Evolutionary conservation across 2,329 filamentous ascomycete species (phyloP), one percentile per base, ranked within the genome.

Genomic region (Aureobasidium sp.): DNA sequence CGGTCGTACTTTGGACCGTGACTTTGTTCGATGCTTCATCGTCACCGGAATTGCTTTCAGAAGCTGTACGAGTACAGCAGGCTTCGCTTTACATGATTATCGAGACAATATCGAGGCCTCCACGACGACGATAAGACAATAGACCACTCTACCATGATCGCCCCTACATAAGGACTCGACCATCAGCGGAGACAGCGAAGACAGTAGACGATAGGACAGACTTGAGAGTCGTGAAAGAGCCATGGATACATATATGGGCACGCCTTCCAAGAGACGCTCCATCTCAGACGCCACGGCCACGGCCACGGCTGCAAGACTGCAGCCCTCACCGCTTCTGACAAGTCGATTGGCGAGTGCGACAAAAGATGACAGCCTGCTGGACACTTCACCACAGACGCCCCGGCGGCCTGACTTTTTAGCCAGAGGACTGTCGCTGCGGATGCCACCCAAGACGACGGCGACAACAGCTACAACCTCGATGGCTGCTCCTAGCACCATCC

Each of bases 351-450:
- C 70, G 31, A 62, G 48, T 49, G 68, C 69, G 39, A 72, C 75
- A 29, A 78, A 78, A 67, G 77, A 79, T 71, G 77, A 79, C 68
- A 73, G 77, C 66, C 73, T 71, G 63, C 71, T 74, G 27, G 68
- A 73, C 42, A 72, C 71, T 60, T 68, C 65, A 9, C 76, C 76
- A 44, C 73, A 70, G 56, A 95, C 90, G 8, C 90, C 91, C n/a
- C 82, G 85, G 63, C 82, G 88, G 65, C 81, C 86, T 56, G 83
- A 84, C 47, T 82, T 87, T 64, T 78, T 84, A 56, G 72, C 80
- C 39, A 82, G 85, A 61, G 85, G 85, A 42, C 79, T 94, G 62
- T 86, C 87, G 24, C 75, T 92, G 67, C 87, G 91, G 70, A 83
- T 91, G 79, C 84, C 87, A 31, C 78, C 77, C 67, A 80, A 76